Evolutionary conservation across 305 asterid species (phyloP).

Genomic region (Fraxinus angustifolia): DNA sequence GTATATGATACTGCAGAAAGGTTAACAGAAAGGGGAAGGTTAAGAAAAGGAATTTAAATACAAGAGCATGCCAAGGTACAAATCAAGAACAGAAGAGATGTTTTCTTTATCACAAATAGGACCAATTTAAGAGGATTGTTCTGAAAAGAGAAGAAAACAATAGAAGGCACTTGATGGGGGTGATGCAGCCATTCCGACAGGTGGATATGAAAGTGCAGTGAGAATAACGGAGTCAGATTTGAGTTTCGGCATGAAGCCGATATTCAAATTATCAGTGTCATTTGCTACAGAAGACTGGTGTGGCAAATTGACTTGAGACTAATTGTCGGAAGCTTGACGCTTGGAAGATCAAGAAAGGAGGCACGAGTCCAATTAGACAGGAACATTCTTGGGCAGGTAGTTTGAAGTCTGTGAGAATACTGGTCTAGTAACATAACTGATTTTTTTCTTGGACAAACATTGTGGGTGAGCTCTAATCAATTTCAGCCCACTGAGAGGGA

Average conservation of each 20-base stretch:
- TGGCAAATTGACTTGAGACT: background rate
- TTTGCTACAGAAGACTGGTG: background rate
- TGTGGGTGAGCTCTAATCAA: background rate
- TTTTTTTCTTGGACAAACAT: too few relatives aligned
- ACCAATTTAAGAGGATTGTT: background rate
- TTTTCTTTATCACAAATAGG: background rate
- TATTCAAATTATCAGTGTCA: background rate
- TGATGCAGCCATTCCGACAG: background rate
- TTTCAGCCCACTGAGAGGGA: background rate
- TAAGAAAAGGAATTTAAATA: background rate
- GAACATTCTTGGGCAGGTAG: too few relatives aligned
- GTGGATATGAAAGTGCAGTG: background rate
- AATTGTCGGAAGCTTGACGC: too few relatives aligned
- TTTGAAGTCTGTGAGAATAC: too few relatives aligned
- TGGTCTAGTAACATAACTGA: too few relatives aligned
- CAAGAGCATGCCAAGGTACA: background rate
- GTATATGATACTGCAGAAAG: background rate
- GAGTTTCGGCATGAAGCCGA: background rate
- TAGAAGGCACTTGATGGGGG: background rate
- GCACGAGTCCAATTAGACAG: too few relatives aligned
- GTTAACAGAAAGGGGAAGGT: background rate
- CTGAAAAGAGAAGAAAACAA: background rate
- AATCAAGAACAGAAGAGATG: background rate
- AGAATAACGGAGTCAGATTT: background rate
- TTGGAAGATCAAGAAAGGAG: too few relatives aligned